Conservation (phyloP, 2,329 filamentous ascomycete species). For the Fusarium protoensiforme region DNA sequence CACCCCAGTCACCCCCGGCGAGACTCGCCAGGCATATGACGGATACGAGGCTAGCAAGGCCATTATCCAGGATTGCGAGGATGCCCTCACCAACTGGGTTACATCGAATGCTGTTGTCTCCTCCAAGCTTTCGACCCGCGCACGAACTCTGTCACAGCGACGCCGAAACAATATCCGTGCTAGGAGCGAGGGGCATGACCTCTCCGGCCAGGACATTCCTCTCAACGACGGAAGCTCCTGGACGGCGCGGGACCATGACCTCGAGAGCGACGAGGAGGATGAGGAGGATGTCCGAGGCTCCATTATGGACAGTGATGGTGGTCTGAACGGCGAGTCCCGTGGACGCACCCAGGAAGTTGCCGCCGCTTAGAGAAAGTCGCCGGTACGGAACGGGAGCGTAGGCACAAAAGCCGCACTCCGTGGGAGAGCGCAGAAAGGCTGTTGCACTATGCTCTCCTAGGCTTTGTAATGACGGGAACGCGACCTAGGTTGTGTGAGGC, state of each 20-base stretch:
- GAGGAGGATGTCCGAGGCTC: conserved; percentile 64
- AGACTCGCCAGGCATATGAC: conserved; percentile 95
- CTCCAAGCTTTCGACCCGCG: conserved; percentile 86
- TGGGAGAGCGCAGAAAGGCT: neutral
- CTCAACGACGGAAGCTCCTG: conserved; percentile 85
- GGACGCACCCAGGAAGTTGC: conserved; percentile 66
- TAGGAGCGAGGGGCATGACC: conserved; percentile 80
- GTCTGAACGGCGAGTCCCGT: conserved; percentile 66
- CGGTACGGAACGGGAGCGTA: conserved; percentile 8
- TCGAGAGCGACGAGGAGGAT: conserved; percentile 73
- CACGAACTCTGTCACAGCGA: conserved; percentile 88
- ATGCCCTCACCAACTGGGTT: conserved; percentile 97
- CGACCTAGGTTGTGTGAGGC: conserved; percentile 41
- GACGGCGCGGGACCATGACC: conserved; percentile 78
- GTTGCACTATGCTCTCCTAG: conserved; percentile 3
- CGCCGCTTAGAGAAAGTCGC: conserved; percentile 51
- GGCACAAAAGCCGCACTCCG: neutral
- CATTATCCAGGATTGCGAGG: conserved; percentile 99
- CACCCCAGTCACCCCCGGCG: conserved; percentile 94
- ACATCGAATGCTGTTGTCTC: conserved; percentile 88
- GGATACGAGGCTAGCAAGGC: conserved; percentile 98
- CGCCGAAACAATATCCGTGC: conserved; percentile 77
- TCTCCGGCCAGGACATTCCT: conserved; percentile 84
- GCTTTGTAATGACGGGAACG: conserved; percentile 30
- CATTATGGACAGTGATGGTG: conserved; percentile 62